These are phyloP conservation scores for Parachaetomium inaequale DNA, from an alignment of 495 filamentous ascomycete species.

Conservation along the genomic window DNA sequence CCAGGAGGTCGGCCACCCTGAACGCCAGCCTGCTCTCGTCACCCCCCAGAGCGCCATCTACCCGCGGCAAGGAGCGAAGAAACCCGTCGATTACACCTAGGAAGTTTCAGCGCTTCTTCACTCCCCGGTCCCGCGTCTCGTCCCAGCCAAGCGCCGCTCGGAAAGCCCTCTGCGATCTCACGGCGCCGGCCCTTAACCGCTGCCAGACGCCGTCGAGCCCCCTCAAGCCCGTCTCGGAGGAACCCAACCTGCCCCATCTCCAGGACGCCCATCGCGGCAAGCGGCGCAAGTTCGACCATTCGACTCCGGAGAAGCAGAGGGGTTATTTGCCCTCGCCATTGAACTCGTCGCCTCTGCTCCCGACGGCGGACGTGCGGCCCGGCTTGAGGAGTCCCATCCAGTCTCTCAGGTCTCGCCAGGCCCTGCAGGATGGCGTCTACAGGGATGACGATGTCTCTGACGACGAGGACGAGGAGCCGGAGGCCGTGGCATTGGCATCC, in stretches of 20 bases:
- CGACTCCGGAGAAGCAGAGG: conserved; percentile 17
- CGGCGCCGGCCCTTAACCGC: conserved; percentile 59
- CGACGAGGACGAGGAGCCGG: conserved; percentile 28
- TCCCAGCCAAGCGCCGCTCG: conserved; percentile 52
- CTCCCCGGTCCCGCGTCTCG: conserved; percentile 54
- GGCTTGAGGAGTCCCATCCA: conserved; percentile 38
- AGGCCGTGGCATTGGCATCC: not conserved
- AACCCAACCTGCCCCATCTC: conserved; percentile 27
- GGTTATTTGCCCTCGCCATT: conserved; percentile 30
- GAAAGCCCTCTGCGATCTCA: conserved; percentile 68
- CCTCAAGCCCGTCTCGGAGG: conserved; percentile 37
- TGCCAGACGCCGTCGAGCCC: conserved; percentile 48
- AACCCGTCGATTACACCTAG: conserved; percentile 63
- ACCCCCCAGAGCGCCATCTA: conserved; percentile 31
- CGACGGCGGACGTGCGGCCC: conserved; percentile 27
- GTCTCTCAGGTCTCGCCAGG: conserved; percentile 32
- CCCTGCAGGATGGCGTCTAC: conserved; percentile 24
- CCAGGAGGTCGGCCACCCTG: conserved; percentile 26
- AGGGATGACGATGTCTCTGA: conserved; percentile 31
- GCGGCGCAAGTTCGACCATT: conserved; percentile 40
- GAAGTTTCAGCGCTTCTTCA: conserved; percentile 80
- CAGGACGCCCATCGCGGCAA: conserved; percentile 30
- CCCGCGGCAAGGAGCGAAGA: conserved; percentile 42
- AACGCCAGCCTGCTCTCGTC: conserved; percentile 36
- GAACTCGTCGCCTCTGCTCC: conserved; percentile 26